Conservation (phyloP, 495 filamentous ascomycete species). For the Immersiella caudata region DNA sequence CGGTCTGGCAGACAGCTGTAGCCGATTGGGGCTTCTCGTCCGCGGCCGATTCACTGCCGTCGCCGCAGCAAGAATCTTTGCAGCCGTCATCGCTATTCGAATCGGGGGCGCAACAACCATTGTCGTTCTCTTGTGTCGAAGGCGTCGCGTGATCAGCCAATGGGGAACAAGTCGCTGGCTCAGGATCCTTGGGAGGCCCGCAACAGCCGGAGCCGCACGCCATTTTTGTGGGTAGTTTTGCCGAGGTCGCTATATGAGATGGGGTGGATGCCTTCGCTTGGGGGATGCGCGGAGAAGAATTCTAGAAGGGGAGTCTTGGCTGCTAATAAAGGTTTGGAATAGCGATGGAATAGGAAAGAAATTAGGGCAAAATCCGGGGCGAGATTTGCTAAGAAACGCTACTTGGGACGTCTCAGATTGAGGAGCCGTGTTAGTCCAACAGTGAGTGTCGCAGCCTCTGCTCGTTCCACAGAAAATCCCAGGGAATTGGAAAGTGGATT, state of each 20-base stretch:
- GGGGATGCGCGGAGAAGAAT: not conserved
- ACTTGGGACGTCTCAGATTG: slow-evolving; percentile 5
- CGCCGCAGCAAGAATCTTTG: not conserved
- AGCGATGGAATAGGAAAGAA: not conserved
- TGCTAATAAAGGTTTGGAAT: not conserved
- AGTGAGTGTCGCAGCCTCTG: not conserved
- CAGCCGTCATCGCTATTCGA: not conserved
- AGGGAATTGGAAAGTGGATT: not conserved
- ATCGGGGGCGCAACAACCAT: not conserved
- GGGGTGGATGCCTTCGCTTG: not conserved
- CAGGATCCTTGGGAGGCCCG: slow-evolving; percentile 7
- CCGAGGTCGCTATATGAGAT: not conserved
- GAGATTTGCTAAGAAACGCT: not conserved
- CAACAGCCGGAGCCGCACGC: slow-evolving; percentile 30
- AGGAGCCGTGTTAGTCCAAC: not conserved
- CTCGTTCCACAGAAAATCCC: not conserved
- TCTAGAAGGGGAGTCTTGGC: not conserved
- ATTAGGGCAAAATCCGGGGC: not conserved
- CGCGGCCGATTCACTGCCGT: not conserved
- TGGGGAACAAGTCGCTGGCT: not conserved
- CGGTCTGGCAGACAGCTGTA: not conserved
- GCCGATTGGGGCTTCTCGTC: not conserved
- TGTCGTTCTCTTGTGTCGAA: not conserved
- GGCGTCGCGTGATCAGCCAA: not conserved
- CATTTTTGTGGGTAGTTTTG: slow-evolving; percentile 20